Base-by-base conservation (phyloP, 805 yeast genomes). In the Kodamaea lidongshanica region DNA sequence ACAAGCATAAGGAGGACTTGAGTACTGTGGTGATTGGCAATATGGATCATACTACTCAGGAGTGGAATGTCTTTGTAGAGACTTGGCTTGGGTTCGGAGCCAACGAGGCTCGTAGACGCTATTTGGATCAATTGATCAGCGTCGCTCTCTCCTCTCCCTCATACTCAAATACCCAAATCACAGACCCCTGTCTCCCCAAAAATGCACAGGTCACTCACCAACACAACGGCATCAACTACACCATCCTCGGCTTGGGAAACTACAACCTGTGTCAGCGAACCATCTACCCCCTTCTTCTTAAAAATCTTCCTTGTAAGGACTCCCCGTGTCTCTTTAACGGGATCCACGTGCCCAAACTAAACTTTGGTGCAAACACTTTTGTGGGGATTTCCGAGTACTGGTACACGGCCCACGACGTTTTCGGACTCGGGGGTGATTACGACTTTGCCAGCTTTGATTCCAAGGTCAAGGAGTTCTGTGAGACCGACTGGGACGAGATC, bases 41-140 rank as follows among this genome's bases (percentile, higher is more conserved):
- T 28, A 54, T 79, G 16, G 73, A 80, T 45, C 96, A 97, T 14
- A 67, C 67, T 3, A 44, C 72, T 2, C 87, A 81, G 39, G 64
- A 68, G 25, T 89, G 95, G 95, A 69, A 77, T 22, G 80, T 92
- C 0, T 92, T 87, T 59, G 96, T 92, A 5, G 81, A 92, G 19
- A 86, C 97, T 0, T 92, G 98, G 98, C 67, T 92, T 7, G 97
- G 97, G 1, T 92, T 85, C 58, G 98, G 98, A 8, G 97, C 97
- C 2, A 92, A 92, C 46, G 86, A 89, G 50, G 96, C 97, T 7
- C 65, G 95, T 23, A 67, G 64, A 32, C 62, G 97, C 38, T 83
- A 81, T 50, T 58, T 85, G 26, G 64, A 64, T 19, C 76, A 72
- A 27, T 50, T 82, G 31, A 65, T 81, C 10, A 35, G 45, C 28